Evolutionary conservation across 2,329 filamentous ascomycete species (phyloP), one percentile per base, ranked within the genome.

Genomic region (Ilyonectria destructans): DNA sequence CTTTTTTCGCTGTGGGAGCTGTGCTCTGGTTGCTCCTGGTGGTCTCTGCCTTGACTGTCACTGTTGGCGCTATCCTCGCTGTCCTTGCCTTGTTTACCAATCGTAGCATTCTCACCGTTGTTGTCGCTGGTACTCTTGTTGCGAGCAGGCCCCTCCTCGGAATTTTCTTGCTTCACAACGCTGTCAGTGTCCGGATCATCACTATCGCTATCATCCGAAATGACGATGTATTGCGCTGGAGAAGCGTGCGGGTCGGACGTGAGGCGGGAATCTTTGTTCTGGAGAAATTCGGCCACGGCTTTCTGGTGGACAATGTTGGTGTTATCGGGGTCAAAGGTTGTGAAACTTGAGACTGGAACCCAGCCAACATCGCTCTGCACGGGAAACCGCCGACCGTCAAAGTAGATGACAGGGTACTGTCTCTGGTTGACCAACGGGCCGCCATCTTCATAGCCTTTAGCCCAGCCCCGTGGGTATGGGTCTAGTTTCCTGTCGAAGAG

Each of bases 371-470:
- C 10, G 45, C 19, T n/a, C 6, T 33, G 4, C 1, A 37, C 2
- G 6, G 59, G 59, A 7, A 67, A 67, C 15, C 10, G 21, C 37
- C 6, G 4, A 6, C 23, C n/a, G 13, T 33, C 29, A 33, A 67
- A 67, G 29, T 37, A 63, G 19, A 67, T 46, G 45, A 63, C 59
- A 4, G 65, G 59, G 13, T 48, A 67, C 4, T 58, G 21, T n/a
- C 65, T 40, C 6, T 26, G 2, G 9, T 6, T 17, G 31, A 59
- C 46, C 6, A 35, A 35, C 4, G 21, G 13, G 12, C 65, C 54
- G 9, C 65, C 65, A 26, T 64, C 48, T 26, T 64, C 60, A 19
- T 64, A 67, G 3, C 60, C 65, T 19, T 40, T 15, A 35, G 59
- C 55, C 65, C 65, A 67, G 49, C 58, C 29, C 1, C 9, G 21